Evolutionary conservation across 2,329 filamentous ascomycete genomes (phyloP).

Genomic region (Paracoccidioides lutzii): DNA sequence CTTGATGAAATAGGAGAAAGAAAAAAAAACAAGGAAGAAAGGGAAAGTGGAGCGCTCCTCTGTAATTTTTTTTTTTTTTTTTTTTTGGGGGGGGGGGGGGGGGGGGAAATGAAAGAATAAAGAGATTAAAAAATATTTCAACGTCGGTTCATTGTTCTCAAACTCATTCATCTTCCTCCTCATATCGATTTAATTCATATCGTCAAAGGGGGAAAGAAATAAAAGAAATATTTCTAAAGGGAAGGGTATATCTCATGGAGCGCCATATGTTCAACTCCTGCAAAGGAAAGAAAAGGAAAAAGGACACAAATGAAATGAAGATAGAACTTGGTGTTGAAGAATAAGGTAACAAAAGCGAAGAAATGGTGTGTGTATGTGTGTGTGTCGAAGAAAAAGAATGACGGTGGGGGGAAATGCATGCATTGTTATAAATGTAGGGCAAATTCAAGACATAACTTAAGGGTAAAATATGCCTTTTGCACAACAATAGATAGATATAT

Average conservation of each 20-base stretch:
- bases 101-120: too few relatives aligned
- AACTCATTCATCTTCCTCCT: background rate
- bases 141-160: background rate
- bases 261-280: conserved; percentile 1
- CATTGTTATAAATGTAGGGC: background rate
- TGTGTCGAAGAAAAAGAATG: background rate
- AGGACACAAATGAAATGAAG: background rate
- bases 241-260: conserved; percentile 2
- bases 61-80: too few relatives aligned
- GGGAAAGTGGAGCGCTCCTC: too few relatives aligned
- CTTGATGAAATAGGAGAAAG: background rate
- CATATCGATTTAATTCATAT: background rate
- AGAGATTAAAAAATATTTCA: background rate
- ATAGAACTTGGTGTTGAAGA: background rate
- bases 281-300: conserved; percentile 1
- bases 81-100: too few relatives aligned
- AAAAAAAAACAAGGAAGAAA: background rate
- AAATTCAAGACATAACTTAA: background rate
- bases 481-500: background rate
- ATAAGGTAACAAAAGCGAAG: background rate
- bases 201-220: background rate
- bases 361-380: background rate
- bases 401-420: background rate
- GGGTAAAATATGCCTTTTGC: background rate
- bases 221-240: background rate